phyloP scores from a whole-genome alignment of 2,329 filamentous ascomycete genomes.

The Calycina marina region DNA sequence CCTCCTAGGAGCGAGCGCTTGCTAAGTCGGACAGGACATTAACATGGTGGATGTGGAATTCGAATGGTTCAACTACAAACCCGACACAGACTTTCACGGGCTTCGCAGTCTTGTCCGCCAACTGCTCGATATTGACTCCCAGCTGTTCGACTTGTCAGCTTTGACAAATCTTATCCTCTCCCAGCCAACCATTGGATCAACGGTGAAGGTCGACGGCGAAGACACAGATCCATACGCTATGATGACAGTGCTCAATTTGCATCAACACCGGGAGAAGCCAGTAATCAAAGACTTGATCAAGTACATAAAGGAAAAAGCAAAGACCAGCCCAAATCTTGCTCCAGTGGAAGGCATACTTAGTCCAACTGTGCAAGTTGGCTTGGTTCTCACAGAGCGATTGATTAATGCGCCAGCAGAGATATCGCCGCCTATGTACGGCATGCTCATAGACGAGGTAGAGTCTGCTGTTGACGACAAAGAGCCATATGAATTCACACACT shows the following conservation, averaged over 20 bases:
- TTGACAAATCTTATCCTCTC: constrained; percentile 76
- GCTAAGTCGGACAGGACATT: constrained; percentile 46
- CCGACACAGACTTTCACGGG: constrained; percentile 85
- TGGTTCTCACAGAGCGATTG: constrained; percentile 82
- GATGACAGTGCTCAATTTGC: constrained; percentile 72
- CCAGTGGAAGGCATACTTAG: constrained; percentile 42
- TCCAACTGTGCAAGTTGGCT: constrained; percentile 50
- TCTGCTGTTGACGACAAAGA: constrained; percentile 82
- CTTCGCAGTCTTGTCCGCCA: constrained; percentile 82
- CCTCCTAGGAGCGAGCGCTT: too few relatives aligned
- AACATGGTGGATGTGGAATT: constrained; percentile 93
- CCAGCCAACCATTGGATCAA: constrained; percentile 79
- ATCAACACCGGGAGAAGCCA: constrained; percentile 62
- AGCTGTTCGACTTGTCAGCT: constrained; percentile 74
- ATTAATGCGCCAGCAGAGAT: constrained; percentile 96
- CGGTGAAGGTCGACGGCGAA: constrained; percentile 93
- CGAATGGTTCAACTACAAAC: constrained; percentile 94
- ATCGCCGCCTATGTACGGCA: constrained; percentile 83
- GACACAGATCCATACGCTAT: constrained; percentile 88
- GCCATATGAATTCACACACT: constrained; percentile 86
- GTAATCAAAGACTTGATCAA: constrained; percentile 54
- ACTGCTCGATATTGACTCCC: constrained; percentile 77
- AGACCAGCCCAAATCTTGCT: constrained; percentile 37
- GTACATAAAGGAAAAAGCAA: constrained; percentile 49
- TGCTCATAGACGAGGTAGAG: constrained; percentile 83